These are phyloP conservation scores for Candida verbasci DNA, from an alignment of 805 yeast species.

Conservation along the genomic window DNA sequence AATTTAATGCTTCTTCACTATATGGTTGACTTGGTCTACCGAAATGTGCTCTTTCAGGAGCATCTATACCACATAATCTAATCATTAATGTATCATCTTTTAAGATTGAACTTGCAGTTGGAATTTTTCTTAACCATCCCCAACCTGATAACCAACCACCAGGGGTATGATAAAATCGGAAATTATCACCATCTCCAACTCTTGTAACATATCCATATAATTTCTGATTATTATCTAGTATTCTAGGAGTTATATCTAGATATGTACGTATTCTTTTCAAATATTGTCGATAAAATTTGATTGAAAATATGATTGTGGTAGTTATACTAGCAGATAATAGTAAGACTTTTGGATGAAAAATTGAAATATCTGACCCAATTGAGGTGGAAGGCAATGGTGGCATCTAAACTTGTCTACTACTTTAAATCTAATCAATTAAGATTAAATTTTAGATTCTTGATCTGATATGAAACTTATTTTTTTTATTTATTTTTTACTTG, in stretches of 20 bases:
- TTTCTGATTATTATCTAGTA: slow-evolving; percentile 22
- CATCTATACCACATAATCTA: slow-evolving; percentile 90
- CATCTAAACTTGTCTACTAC: slow-evolving; percentile 3
- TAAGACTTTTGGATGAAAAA: slow-evolving; percentile 37
- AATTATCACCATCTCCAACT: slow-evolving; percentile 96
- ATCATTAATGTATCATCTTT: slow-evolving; percentile 72
- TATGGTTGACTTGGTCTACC: slow-evolving; percentile 90
- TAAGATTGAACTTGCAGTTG: slow-evolving; percentile 43
- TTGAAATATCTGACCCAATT: slow-evolving; percentile 12
- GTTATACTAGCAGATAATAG: slow-evolving; percentile 33
- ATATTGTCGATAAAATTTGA: slow-evolving; percentile 28
- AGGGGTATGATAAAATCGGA: slow-evolving; percentile 88
- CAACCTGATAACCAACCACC: slow-evolving; percentile 88
- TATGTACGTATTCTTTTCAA: slow-evolving; percentile 30
- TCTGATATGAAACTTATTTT: no score
- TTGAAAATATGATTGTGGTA: slow-evolving; percentile 23
- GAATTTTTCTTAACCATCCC: slow-evolving; percentile 81
- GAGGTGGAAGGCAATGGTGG: slow-evolving; percentile 2
- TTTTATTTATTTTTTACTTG: no score
- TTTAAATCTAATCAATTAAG: no score
- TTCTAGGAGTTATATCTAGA: slow-evolving; percentile 33
- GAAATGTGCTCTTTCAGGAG: slow-evolving; percentile 93
- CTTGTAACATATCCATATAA: slow-evolving; percentile 72
- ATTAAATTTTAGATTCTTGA: no score
- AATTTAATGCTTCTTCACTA: slow-evolving; percentile 75